Percentiles rank a stretch among this genome's conserved stretches.
phyloP scores from a whole-genome alignment of 1,139 yeast genomes.

The Eremothecium sinecaudum region DNA sequence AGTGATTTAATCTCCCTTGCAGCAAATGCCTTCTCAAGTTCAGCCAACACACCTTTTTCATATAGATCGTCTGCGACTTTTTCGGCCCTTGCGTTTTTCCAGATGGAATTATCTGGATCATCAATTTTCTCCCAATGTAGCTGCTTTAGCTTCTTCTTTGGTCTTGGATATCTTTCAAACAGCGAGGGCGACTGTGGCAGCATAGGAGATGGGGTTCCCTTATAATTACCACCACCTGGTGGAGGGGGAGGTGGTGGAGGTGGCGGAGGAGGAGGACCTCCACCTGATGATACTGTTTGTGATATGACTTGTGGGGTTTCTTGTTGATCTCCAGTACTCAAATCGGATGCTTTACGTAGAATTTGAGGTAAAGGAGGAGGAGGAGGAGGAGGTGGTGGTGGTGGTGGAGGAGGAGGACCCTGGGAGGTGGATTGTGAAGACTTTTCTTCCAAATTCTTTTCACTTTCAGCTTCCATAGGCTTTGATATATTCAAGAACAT shows the following conservation, averaged over 20 bases:
- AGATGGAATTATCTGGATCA: slow-evolving; percentile 52
- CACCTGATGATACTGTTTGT: too few relatives aligned
- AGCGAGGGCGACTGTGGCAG: slow-evolving; percentile 36
- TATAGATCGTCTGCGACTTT: slow-evolving; percentile 51
- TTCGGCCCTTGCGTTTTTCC: slow-evolving; percentile 44
- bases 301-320: slow-evolving; percentile 14
- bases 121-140: slow-evolving; percentile 80
- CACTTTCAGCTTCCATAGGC: neutral
- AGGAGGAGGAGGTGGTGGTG: slow-evolving; percentile 31
- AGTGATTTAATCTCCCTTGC: slow-evolving; percentile 61
- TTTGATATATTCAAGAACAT: neutral
- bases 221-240: slow-evolving; percentile 4
- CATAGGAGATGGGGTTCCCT: slow-evolving; percentile 28
- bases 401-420: slow-evolving; percentile 16
- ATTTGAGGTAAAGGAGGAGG: slow-evolving; percentile 25
- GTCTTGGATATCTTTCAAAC: slow-evolving; percentile 59
- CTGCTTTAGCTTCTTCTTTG: slow-evolving; percentile 69
- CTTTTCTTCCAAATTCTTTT: neutral
- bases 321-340: slow-evolving; percentile 11
- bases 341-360: slow-evolving; percentile 6
- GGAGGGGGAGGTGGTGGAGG: slow-evolving; percentile 28
- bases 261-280: slow-evolving; percentile 25
- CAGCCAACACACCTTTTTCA: slow-evolving; percentile 65
- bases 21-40: slow-evolving; percentile 65
- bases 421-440: slow-evolving; percentile 6